phyloP scores from a whole-genome alignment of 768 basidiomycete species.

The Boletus rubescentipes region DNA sequence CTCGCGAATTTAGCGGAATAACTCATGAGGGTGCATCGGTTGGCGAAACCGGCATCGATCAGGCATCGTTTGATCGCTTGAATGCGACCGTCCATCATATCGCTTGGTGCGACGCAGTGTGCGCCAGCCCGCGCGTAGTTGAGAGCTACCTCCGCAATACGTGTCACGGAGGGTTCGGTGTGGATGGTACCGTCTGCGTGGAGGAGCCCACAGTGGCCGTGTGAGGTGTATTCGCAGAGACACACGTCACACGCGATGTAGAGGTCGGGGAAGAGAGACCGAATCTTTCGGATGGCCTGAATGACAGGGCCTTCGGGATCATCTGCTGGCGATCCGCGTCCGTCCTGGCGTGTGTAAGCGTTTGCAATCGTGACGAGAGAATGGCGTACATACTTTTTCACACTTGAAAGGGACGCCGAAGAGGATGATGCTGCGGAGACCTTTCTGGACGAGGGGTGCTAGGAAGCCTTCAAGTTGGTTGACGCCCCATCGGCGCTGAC shows the following conservation, averaged over 20 bases:
- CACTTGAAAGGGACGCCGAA: constrained; percentile 90
- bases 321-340: constrained; percentile 82
- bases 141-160: constrained; percentile 90
- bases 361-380: neutral
- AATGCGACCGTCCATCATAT: constrained; percentile 99
- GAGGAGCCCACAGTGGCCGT: constrained; percentile 92
- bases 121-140: constrained; percentile 95
- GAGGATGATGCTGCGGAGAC: constrained; percentile 87
- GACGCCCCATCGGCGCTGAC: constrained; percentile 93
- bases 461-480: constrained; percentile 88
- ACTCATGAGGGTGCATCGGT: constrained; percentile 90
- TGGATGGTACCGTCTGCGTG: constrained; percentile 75
- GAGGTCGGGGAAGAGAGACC: constrained; percentile 73
- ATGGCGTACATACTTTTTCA: constrained; percentile 53
- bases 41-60: constrained; percentile 81
- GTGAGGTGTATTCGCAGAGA: constrained; percentile 99
- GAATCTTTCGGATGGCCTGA: constrained; percentile 79
- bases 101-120: constrained; percentile 96
- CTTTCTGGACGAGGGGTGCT: constrained; percentile 84
- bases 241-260: constrained; percentile 96
- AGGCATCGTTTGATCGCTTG: constrained; percentile 83
- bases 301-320: constrained; percentile 91
- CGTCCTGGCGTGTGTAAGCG: constrained; percentile 53
- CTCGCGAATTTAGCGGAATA: constrained; percentile 99
- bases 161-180: constrained; percentile 72